phyloP scores from a whole-genome alignment of 139 green algal species.

The Coccomyxa sp. region DNA sequence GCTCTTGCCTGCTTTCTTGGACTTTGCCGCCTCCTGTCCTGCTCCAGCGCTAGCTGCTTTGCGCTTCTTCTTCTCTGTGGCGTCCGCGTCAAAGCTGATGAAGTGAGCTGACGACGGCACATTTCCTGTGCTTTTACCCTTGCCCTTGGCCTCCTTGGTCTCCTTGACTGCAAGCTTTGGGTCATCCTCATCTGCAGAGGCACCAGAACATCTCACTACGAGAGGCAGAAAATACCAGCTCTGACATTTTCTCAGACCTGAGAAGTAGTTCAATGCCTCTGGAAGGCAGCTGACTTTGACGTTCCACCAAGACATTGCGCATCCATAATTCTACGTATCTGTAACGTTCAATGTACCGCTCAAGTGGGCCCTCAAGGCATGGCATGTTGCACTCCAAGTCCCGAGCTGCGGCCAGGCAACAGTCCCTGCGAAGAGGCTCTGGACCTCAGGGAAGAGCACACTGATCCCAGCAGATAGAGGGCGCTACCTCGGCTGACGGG shows the following conservation, averaged over 20 bases:
- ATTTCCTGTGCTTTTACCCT: background rate
- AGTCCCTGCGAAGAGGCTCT: background rate
- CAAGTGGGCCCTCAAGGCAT: background rate
- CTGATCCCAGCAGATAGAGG: background rate
- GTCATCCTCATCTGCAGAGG: background rate
- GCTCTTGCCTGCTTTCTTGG: background rate
- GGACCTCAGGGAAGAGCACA: background rate
- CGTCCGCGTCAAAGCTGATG: conserved; percentile 26
- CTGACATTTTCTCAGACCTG: background rate
- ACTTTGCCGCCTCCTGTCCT: background rate
- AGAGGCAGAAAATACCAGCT: background rate
- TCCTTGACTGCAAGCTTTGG: too few relatives aligned
- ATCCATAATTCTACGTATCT: background rate
- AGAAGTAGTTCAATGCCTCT: background rate
- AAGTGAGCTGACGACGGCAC: background rate
- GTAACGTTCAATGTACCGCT: background rate
- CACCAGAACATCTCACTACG: too few relatives aligned
- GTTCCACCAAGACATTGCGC: background rate
- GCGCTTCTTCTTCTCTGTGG: background rate
- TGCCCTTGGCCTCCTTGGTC: too few relatives aligned
- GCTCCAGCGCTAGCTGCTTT: conserved; percentile 1
- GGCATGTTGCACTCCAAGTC: background rate
- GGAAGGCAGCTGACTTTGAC: background rate
- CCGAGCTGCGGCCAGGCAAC: background rate
- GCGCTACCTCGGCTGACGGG: conserved; percentile 4